Percentiles rank a stretch among this genome's conserved stretches.
These are phyloP conservation scores for Kazachstania viticola DNA, from an alignment of 805 yeast genomes.

Conservation along the genomic window DNA sequence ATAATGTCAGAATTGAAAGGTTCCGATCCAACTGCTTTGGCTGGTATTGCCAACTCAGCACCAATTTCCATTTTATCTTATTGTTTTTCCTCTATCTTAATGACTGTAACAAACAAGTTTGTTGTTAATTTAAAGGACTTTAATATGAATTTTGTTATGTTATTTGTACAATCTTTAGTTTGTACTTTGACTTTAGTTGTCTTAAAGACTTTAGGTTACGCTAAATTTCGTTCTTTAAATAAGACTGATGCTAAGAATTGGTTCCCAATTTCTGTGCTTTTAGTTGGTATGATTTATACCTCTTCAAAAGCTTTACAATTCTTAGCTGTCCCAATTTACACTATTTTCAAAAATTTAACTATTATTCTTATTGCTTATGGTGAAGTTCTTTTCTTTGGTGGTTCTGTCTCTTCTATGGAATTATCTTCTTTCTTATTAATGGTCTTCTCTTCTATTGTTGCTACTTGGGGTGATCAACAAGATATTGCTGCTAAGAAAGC, in stretches of 20 bases:
- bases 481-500: conserved; percentile 23
- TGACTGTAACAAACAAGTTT: conserved; percentile 96
- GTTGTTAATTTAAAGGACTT: conserved; percentile 65
- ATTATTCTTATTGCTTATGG: conserved; percentile 96
- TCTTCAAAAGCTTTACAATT: conserved; percentile 89
- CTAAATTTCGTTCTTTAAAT: conserved; percentile 80
- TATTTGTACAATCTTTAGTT: conserved; percentile 81
- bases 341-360: conserved; percentile 95
- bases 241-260: conserved; percentile 86
- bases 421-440: conserved; percentile 78
- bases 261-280: conserved; percentile 83
- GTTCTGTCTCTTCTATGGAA: conserved; percentile 80
- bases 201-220: conserved; percentile 63
- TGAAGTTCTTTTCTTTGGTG: conserved; percentile 96
- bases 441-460: conserved; percentile 93
- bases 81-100: conserved; percentile 88
- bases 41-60: conserved; percentile 33
- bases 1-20: conserved; percentile 26
- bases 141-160: conserved; percentile 76
- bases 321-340: conserved; percentile 89
- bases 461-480: conserved; percentile 73
- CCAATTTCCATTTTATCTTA: conserved; percentile 65
- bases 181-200: conserved; percentile 64
- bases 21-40: conserved; percentile 4
- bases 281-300: conserved; percentile 92